Evolutionary conservation across 169 alveolate genomes (phyloP), one percentile per base, ranked within the genome.

Genomic region (Blepharisma undulans): DNA sequence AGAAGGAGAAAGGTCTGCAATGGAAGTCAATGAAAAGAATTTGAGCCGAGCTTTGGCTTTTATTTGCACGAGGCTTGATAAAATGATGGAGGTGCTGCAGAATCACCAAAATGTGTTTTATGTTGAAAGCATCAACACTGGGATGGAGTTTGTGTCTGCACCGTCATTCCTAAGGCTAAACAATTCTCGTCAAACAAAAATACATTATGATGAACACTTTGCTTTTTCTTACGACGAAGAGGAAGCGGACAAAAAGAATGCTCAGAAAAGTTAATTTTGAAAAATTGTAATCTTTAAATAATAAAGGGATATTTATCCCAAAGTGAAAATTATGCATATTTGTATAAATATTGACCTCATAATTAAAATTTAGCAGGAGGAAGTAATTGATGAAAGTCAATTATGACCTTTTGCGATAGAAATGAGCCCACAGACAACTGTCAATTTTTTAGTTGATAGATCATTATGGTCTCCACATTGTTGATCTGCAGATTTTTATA

Each of bases 41-140:
- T 21, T 78, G 34, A 78, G 29, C 18, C 34, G 34, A 21, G 29
- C 10, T 22, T 32, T 78, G 12, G 86, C 61, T 8, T 78, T 78
- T 6, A 27, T 27, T 32, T 78, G 86, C 18, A 78, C 34, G 8
- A 78, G 34, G 30, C 29, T 78, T 27, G 86, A 78, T 29, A 78
- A 78, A 32, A 78, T 78, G 25, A 78, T 78, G 86, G 86, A 78
- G 18, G 86, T 32, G 0, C 29, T 78, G 29, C 86, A 78, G 29
- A 21, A 27, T 29, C 86, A 78, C 27, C 86, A 78, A n/a, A 78
- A 32, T 78, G 86, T 78, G 29, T 78, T 27, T 32, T 78, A 78
- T 14, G 34, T 78, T 32, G 86, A 78, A 32, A 29, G 71, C 7
- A 32, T 78, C 7, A 78, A 78, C 18, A 78, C 86, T 21, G 86